These are phyloP conservation scores for Canna indica DNA, from an alignment of 176 grass and related monocot species.

Conservation along the genomic window DNA sequence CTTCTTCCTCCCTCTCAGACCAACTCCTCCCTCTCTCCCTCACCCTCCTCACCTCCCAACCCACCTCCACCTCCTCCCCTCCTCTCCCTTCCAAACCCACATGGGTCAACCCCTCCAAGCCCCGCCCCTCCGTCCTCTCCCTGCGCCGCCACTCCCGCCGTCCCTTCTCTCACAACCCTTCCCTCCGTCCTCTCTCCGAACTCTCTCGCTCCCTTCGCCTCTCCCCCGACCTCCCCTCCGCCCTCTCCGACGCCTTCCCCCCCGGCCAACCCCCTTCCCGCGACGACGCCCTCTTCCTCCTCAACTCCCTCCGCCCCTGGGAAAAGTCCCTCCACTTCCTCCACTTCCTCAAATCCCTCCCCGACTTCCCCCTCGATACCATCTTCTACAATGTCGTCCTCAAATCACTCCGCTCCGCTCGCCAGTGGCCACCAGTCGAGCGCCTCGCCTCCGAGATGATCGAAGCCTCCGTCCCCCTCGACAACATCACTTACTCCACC, in stretches of 20 bases:
- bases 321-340: conserved; percentile 62
- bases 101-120: conserved; percentile 70
- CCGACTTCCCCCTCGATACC: conserved; percentile 32
- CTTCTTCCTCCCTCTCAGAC: conserved; percentile 50
- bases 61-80: conserved; percentile 23
- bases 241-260: conserved; percentile 45
- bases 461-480: conserved; percentile 35
- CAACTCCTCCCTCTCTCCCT: conserved; percentile 59
- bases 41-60: conserved; percentile 42
- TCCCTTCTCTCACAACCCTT: conserved; percentile 24
- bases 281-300: conserved; percentile 59
- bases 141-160: conserved; percentile 48
- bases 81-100: conserved; percentile 32
- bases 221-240: conserved; percentile 26
- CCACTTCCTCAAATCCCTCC: conserved; percentile 33
- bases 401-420: conserved; percentile 57
- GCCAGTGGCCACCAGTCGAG: conserved; percentile 53
- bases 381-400: conserved; percentile 82
- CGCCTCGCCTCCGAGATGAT: conserved; percentile 65
- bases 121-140: conserved; percentile 64
- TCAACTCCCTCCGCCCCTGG: conserved; percentile 54
- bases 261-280: conserved; percentile 24
- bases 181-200: conserved; percentile 26
- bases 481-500: conserved; percentile 94
- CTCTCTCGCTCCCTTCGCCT: conserved; percentile 34